phyloP scores from a whole-genome alignment of 106 monocot species.

The Allium sativum region DNA sequence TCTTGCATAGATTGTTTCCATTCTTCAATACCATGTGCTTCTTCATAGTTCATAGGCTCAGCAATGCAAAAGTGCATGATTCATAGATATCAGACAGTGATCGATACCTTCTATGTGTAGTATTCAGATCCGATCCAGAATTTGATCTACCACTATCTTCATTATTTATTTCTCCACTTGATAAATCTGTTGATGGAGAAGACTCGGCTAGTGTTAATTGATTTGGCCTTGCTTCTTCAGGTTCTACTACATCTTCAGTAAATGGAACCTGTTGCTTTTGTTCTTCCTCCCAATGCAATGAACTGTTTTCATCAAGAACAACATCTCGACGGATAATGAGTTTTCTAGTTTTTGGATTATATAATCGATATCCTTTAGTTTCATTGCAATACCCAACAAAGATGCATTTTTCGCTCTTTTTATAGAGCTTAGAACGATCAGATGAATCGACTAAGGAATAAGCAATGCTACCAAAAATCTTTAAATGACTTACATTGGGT shows the following conservation, averaged over 20 bases:
- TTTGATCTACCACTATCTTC: neutral
- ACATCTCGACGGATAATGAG: conserved; percentile 16
- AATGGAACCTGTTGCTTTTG: neutral
- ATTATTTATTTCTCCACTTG: neutral
- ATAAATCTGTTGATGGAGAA: neutral
- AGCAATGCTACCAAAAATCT: conserved; percentile 19
- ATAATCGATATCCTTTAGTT: conserved; percentile 8
- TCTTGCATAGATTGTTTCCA: too few species aligned
- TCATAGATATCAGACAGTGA: conserved; percentile 3
- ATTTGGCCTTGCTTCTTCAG: neutral
- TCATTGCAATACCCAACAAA: too few species aligned
- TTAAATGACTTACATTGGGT: conserved; percentile 5
- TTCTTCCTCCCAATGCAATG: neutral
- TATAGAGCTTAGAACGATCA: conserved; percentile 5
- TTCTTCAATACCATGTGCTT: too few species aligned
- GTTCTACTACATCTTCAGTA: too few species aligned
- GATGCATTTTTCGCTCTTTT: too few species aligned
- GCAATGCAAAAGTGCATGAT: conserved; percentile 9
- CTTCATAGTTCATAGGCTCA: too few species aligned
- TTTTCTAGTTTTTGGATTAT: too few species aligned
- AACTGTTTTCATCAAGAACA: conserved; percentile 8
- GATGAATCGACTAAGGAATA: conserved; percentile 9
- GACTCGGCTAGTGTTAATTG: neutral
- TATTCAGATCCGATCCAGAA: too few species aligned
- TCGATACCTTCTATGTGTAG: conserved; percentile 5